Evolutionary conservation across 495 filamentous ascomycete genomes (phyloP).

Genomic region (Talaromyces adpressus): DNA sequence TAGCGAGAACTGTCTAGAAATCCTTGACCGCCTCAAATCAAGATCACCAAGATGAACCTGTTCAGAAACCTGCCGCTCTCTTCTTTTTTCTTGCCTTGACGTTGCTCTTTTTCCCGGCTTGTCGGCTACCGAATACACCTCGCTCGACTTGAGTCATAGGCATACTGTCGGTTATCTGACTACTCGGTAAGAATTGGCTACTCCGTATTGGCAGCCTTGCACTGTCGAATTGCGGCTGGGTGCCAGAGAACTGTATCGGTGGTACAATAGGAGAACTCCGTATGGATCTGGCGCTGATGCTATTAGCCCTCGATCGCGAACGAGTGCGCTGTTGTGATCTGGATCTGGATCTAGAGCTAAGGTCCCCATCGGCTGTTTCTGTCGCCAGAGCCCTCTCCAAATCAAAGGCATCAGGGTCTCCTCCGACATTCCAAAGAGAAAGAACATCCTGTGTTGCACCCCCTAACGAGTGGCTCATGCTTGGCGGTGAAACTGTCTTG

Average conservation of each 20-base stretch:
- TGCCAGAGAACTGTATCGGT: slow-evolving; percentile 25
- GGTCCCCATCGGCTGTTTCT: slow-evolving; percentile 5
- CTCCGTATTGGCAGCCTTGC: slow-evolving; percentile 17
- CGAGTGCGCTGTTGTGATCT: slow-evolving; percentile 14
- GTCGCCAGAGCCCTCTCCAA: slow-evolving; percentile 26
- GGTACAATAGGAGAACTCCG: slow-evolving; percentile 22
- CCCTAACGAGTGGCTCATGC: not conserved
- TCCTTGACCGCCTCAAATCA: slow-evolving; percentile 21
- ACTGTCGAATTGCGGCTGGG: slow-evolving; percentile 26
- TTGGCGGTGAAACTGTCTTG: not conserved
- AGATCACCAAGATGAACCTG: not conserved
- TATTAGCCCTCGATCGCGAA: slow-evolving; percentile 4
- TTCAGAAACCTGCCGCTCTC: slow-evolving; percentile 36
- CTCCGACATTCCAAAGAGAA: slow-evolving; percentile 34
- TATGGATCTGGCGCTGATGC: slow-evolving; percentile 14
- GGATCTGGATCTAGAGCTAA: slow-evolving; percentile 4
- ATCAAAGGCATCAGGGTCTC: slow-evolving; percentile 29
- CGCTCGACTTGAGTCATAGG: slow-evolving; percentile 41
- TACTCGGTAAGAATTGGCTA: slow-evolving; percentile 28
- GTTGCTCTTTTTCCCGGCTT: slow-evolving; percentile 18
- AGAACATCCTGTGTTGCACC: slow-evolving; percentile 21
- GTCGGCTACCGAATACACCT: slow-evolving; percentile 32
- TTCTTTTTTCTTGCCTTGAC: slow-evolving; percentile 33
- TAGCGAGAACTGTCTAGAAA: not conserved
- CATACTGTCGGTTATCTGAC: slow-evolving; percentile 28